Base-by-base conservation (phyloP, 148 eudicot genomes). In the Selenicereus undatus region DNA sequence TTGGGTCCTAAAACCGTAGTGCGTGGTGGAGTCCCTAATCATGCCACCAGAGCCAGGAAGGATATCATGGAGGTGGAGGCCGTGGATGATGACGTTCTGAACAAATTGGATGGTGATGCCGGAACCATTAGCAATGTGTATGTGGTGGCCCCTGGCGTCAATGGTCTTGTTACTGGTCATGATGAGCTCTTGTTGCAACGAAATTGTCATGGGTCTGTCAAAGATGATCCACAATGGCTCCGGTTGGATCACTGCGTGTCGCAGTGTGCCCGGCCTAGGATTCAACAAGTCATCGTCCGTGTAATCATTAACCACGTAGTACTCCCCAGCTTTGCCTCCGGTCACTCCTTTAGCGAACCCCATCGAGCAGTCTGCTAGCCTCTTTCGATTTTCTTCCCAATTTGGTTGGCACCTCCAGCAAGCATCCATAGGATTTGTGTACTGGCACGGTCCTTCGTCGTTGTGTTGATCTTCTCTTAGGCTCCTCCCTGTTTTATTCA, bases 171-270 rank as follows among this genome's bases (percentile, higher is more conserved):
- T 50, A 29, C 90, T 72, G 0, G 81, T 35, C 84, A 91, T 79
- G 11, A 93, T 74, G 11, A 91, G 87, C 80, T 91, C 94, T 66
- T 92, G 86, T 9, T 48, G 78, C 30, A 92, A 86, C 68, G 80
- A 84, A 26, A 93, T 93, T 32, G 76, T 76, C 93, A 93, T 91
- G 0, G 87, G n/a, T 0, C 83, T 35, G 0, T 54, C 87, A 11
- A 93, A 93, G 52, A 89, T 86, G 80, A 93, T 90, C 97, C 97
- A 93, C 2, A 93, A 74, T 1, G 94, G 94, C 78, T 86, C 87
- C 3, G 56, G 26, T 29, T 86, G 93, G 85, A 86, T 93, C 17
- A 88, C 91, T 1, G 90, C 97, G 27, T 87, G 88, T 0, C 97
- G 85, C 0, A 93, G 80, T n/a, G 97, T 93, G 29, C 97, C 94